phyloP scores from a whole-genome alignment of 2,329 filamentous ascomycete species.

The Tetracladium maxilliforme region DNA sequence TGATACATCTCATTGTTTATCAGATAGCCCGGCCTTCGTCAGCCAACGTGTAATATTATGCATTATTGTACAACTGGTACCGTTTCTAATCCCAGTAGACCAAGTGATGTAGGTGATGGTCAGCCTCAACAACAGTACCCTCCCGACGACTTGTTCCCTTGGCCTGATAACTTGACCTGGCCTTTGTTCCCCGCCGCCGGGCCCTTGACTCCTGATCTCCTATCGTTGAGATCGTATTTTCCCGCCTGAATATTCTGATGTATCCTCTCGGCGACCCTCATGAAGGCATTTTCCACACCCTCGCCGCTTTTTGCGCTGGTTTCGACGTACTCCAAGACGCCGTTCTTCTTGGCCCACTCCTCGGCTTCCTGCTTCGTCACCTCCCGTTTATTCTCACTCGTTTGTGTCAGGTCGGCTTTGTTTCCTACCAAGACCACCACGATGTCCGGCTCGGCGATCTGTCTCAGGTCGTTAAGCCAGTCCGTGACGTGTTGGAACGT shows the following conservation, averaged over 20 bases:
- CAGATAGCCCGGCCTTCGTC: too few relatives aligned
- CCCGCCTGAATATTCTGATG: slow-evolving; percentile 94
- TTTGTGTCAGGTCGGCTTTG: slow-evolving; percentile 67
- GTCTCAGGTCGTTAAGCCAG: slow-evolving; percentile 87
- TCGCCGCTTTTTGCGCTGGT: slow-evolving; percentile 93
- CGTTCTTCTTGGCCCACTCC: slow-evolving; percentile 76
- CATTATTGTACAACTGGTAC: too few relatives aligned
- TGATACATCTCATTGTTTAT: too few relatives aligned
- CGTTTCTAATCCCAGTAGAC: too few relatives aligned
- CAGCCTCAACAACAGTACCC: slow-evolving; percentile 38
- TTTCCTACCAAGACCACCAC: slow-evolving; percentile 92
- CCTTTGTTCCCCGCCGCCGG: slow-evolving; percentile 29
- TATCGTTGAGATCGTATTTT: slow-evolving; percentile 78
- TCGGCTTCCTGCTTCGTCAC: slow-evolving; percentile 74
- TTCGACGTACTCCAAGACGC: slow-evolving; percentile 86
- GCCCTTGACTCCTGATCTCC: slow-evolving; percentile 81
- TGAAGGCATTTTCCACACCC: slow-evolving; percentile 83
- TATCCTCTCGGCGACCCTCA: slow-evolving; percentile 88
- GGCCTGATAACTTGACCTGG: slow-evolving; percentile 28
- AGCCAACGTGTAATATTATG: too few relatives aligned
- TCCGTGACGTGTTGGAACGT: slow-evolving; percentile 82
- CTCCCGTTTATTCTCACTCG: slow-evolving; percentile 51
- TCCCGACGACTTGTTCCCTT: slow-evolving; percentile 20
- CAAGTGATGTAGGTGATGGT: too few relatives aligned
- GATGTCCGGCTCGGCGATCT: slow-evolving; percentile 92